Evolutionary conservation across 176 grass and related monocot species (phyloP), one percentile per base, ranked within the genome.

Genomic region (Poa annua): DNA sequence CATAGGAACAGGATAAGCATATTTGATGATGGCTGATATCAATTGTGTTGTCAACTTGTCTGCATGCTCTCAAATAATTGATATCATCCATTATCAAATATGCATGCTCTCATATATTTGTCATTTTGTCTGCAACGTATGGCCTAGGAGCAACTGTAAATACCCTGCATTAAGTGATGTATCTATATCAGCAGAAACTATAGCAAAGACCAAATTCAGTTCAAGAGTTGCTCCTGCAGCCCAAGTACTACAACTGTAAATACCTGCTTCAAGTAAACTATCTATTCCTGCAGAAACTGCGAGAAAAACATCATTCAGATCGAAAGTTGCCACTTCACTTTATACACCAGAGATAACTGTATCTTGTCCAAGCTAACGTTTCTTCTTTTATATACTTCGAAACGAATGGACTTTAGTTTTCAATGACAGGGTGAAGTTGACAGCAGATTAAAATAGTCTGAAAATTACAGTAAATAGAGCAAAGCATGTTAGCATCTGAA

Each of bases 41-140:
- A 1, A 29, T 29, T 29, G 29, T 29, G 29, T 29, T 29, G 29
- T 29, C 29, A 29, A 29, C 29, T 29, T 29, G 29, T 29, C 29
- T 29, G 29, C 29, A 29, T 29, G 29, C 29, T 29, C 29, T 29
- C 29, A 29, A 29, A 29, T 29, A 29, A 29, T 29, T 29, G 29
- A 29, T 29, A 29, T 29, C 29, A 29, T 29, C 29, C 29, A 29
- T 29, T 29, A 29, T 29, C 29, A 29, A 44, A 85, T 38, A 15
- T 7, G 12, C 14, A 50, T 79, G 41, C 41, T 62, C 55, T n/a
- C n/a, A 69, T 20, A 50, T 83, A 49, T 49, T 32, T 78, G 36
- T 60, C 5, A 35, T 38, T 8, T 35, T 71, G 25, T 8, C 39
- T 85, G 25, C 49, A 85, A 78, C 8, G 11, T 16, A 67, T 57